These are phyloP conservation scores for Xylaria sp. DNA, from an alignment of 2,329 filamentous ascomycete species.

Conservation along the genomic window DNA sequence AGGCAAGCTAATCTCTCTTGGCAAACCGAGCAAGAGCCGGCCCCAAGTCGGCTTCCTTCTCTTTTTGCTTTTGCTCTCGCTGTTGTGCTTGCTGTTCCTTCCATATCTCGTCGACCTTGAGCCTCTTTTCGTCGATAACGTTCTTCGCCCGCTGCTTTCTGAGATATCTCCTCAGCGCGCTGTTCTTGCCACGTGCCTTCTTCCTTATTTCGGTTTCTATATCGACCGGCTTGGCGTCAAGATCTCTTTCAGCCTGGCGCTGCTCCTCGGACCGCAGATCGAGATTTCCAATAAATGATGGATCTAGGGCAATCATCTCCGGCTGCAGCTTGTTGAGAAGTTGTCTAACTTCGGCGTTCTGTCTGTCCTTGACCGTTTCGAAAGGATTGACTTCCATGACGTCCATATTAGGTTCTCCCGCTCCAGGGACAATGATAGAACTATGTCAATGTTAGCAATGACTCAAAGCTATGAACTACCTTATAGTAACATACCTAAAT, in stretches of 20 bases:
- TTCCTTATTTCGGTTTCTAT: slow-evolving; percentile 75
- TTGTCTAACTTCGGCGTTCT: slow-evolving; percentile 88
- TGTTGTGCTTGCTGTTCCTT: slow-evolving; percentile 73
- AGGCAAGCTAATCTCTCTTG: slow-evolving; percentile 67
- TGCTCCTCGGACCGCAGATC: slow-evolving; percentile 84
- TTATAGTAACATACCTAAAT: slow-evolving; percentile 67
- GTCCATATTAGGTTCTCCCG: slow-evolving; percentile 97
- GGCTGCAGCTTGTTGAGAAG: slow-evolving; percentile 95
- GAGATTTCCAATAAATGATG: slow-evolving; percentile 89
- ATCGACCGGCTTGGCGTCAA: slow-evolving; percentile 74
- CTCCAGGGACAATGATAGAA: slow-evolving; percentile 83
- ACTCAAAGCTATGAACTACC: slow-evolving; percentile 55
- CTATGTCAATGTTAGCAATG: slow-evolving; percentile 22
- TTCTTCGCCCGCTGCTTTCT: slow-evolving; percentile 94
- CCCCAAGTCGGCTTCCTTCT: slow-evolving; percentile 79
- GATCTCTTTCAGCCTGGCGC: slow-evolving; percentile 78
- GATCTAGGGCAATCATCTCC: slow-evolving; percentile 96
- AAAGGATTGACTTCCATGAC: slow-evolving; percentile 94
- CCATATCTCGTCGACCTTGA: slow-evolving; percentile 86
- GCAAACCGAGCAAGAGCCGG: slow-evolving; percentile 89
- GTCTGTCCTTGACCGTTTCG: slow-evolving; percentile 91
- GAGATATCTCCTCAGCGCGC: slow-evolving; percentile 85
- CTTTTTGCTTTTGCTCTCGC: slow-evolving; percentile 69
- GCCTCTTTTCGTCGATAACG: slow-evolving; percentile 92
- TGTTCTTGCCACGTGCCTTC: slow-evolving; percentile 88